Evolutionary conservation across 345 rosid species (phyloP).

Genomic region (Pugionium dolabratum): DNA sequence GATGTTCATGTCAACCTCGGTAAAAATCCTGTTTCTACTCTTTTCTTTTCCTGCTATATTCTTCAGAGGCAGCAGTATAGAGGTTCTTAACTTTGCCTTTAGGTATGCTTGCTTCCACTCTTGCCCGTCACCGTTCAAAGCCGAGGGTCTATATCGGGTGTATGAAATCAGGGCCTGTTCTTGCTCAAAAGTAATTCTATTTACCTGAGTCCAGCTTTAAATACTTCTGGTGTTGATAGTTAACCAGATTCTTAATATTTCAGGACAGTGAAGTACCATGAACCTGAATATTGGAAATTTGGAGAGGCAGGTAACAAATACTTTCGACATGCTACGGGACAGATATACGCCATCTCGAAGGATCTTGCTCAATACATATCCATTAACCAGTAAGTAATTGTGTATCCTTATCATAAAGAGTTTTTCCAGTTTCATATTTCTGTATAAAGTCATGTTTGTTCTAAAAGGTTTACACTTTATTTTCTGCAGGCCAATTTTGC

Average conservation of each 20-base stretch:
- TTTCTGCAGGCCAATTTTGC: constrained; percentile 73
- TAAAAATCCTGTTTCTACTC: constrained; percentile 24
- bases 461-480: neutral
- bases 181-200: constrained; percentile 72
- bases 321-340: constrained; percentile 97
- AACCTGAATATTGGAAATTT: constrained; percentile 98
- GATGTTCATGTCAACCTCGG: constrained; percentile 99
- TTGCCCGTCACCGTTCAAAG: constrained; percentile 84
- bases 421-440: constrained; percentile 1
- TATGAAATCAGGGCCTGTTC: constrained; percentile 99
- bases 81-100: neutral
- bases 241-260: constrained; percentile 7
- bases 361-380: constrained; percentile 92
- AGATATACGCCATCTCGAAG: constrained; percentile 92
- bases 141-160: constrained; percentile 92
- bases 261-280: constrained; percentile 94
- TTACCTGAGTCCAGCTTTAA: neutral
- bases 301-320: constrained; percentile 96
- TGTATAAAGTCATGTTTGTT: constrained; percentile 1
- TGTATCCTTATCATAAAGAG: neutral
- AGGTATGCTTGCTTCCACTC: constrained; percentile 91
- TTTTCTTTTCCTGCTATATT: neutral
- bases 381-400: constrained; percentile 67
- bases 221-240: neutral
- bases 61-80: constrained; percentile 4